Evolutionary conservation across 148 eudicot species (phyloP).

Genomic region (Silene conica): DNA sequence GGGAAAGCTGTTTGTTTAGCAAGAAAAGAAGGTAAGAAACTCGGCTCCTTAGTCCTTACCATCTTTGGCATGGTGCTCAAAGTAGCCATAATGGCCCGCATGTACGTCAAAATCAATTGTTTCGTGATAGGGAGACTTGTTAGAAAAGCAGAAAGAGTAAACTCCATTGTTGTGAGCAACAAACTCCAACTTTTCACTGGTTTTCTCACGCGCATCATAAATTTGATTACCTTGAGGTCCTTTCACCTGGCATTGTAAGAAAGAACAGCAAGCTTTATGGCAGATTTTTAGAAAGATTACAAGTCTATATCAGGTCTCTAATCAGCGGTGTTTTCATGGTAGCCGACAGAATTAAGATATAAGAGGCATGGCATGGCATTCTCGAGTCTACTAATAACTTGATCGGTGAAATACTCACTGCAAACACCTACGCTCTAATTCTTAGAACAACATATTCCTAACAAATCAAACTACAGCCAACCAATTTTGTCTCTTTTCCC

Average conservation of each 20-base stretch:
- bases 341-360: background rate
- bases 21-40: too few species aligned
- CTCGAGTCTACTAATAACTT: background rate
- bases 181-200: conserved; percentile 68
- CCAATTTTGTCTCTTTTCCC: too few species aligned
- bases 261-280: background rate
- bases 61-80: conserved; percentile 69
- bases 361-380: background rate
- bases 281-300: background rate
- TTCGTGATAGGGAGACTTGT: conserved; percentile 76
- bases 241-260: conserved; percentile 47
- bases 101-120: conserved; percentile 75
- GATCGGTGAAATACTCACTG: too few species aligned
- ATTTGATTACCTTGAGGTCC: conserved; percentile 62
- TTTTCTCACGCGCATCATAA: conserved; percentile 46
- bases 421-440: too few species aligned
- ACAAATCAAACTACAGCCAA: too few species aligned
- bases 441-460: too few species aligned
- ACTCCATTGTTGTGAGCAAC: conserved; percentile 50
- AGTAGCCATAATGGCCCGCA: conserved; percentile 47
- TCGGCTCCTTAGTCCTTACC: too few species aligned
- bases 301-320: background rate
- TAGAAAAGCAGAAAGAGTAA: conserved; percentile 62
- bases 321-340: background rate
- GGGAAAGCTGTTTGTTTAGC: too few species aligned